Conservation (phyloP, 805 yeast species). For the Metschnikowia dekortorum region DNA sequence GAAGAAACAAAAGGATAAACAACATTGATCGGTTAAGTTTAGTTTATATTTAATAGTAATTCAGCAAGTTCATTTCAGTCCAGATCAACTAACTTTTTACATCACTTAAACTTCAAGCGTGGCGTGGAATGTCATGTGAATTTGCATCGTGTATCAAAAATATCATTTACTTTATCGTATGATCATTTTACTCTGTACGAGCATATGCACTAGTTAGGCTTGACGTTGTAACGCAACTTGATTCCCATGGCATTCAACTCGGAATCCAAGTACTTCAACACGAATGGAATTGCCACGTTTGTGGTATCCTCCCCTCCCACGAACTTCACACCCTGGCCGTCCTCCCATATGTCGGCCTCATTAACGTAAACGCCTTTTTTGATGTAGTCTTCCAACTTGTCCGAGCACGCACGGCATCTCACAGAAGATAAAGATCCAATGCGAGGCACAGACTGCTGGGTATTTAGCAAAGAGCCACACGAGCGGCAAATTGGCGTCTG, state of each 20-base stretch:
- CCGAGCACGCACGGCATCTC: conserved; percentile 90
- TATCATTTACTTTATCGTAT: background rate
- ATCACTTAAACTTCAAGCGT: background rate
- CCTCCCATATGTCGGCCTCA: conserved; percentile 89
- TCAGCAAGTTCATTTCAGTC: background rate
- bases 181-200: background rate
- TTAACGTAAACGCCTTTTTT: conserved; percentile 47
- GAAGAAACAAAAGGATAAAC: conserved; percentile 19
- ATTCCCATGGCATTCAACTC: conserved; percentile 98
- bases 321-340: conserved; percentile 88
- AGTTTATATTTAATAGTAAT: background rate
- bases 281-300: conserved; percentile 94
- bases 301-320: conserved; percentile 93
- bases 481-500: conserved; percentile 85
- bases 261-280: conserved; percentile 88
- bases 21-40: background rate
- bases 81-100: background rate
- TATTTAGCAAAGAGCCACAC: conserved; percentile 88
- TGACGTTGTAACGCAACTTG: conserved; percentile 82
- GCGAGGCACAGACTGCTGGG: conserved; percentile 88
- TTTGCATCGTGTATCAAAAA: too few species aligned
- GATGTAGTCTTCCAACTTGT: conserved; percentile 55
- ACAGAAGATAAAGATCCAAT: conserved; percentile 74
- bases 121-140: too few species aligned
- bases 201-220: conserved; percentile 38